phyloP scores from a whole-genome alignment of 306 rosid species.

The Ziziphus jujuba region DNA sequence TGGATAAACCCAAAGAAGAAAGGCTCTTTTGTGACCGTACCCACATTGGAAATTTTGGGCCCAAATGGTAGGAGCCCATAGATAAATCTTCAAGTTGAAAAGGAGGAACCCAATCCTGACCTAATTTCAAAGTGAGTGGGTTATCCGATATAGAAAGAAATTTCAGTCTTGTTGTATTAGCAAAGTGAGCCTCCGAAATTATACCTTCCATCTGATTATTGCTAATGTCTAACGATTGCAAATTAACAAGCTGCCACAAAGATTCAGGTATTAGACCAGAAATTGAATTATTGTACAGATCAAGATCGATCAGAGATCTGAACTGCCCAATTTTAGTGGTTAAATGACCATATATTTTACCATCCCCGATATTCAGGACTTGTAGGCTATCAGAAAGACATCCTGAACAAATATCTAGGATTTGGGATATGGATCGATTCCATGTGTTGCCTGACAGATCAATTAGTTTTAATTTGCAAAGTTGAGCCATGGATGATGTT shows the following conservation, averaged over 20 bases:
- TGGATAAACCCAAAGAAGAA: background rate
- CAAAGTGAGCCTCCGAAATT: constrained; percentile 26
- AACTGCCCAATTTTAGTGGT: constrained; percentile 15
- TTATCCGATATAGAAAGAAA: background rate
- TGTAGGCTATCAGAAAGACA: constrained; percentile 2
- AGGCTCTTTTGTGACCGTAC: constrained; percentile 9
- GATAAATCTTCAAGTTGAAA: background rate
- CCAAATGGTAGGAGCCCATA: constrained; percentile 13
- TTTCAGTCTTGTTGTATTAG: background rate
- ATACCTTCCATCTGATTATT: constrained; percentile 26
- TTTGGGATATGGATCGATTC: background rate
- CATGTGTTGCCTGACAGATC: background rate
- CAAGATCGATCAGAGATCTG: background rate
- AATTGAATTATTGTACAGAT: background rate
- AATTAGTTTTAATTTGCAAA: background rate
- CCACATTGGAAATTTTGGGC: constrained; percentile 20
- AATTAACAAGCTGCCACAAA: background rate
- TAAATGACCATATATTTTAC: constrained; percentile 12
- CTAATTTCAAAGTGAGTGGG: constrained; percentile 4
- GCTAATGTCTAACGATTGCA: background rate
- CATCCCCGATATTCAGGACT: accelerated
- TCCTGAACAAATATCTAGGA: background rate
- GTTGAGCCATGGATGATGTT: background rate
- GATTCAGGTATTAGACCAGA: background rate
- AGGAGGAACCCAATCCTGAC: constrained; percentile 20